These are phyloP conservation scores for Basipetospora chlamydospora DNA, from an alignment of 2,329 filamentous ascomycete species.

Conservation along the genomic window DNA sequence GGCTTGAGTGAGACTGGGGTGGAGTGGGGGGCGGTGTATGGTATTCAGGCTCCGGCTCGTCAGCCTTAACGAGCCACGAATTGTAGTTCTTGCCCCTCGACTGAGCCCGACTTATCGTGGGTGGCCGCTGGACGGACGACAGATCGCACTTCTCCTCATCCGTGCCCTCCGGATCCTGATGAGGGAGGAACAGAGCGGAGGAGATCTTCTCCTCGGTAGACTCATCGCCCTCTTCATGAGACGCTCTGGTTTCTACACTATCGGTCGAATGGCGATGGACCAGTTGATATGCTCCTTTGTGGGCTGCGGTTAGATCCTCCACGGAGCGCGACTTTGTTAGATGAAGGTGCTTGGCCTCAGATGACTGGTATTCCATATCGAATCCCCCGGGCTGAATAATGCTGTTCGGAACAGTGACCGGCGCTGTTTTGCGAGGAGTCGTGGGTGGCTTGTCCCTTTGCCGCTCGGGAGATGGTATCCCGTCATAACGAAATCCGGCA, in stretches of 20 bases:
- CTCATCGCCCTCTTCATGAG: constrained; percentile 33
- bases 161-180: constrained; percentile 37
- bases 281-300: too few species aligned
- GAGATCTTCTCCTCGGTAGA: constrained; percentile 76
- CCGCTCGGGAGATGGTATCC: too few species aligned
- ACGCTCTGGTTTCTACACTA: constrained; percentile 22
- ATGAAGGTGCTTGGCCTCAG: too few species aligned
- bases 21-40: constrained; percentile 10
- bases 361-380: too few species aligned
- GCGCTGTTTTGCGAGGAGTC: too few species aligned
- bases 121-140: not conserved
- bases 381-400: too few species aligned
- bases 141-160: constrained; percentile 7
- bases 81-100: constrained; percentile 21
- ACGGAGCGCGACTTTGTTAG: too few species aligned
- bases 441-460: too few species aligned
- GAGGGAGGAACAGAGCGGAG: constrained; percentile 71
- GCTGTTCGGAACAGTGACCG: too few species aligned
- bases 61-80: constrained; percentile 44
- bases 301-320: too few species aligned
- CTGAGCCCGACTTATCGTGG: constrained; percentile 4
- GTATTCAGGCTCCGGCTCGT: constrained; percentile 28
- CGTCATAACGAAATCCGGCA: too few species aligned
- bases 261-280: constrained; percentile 24
- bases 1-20: constrained; percentile 7